Base-by-base conservation (phyloP, 108 stramenopile species). In the Nannochloropsis salina region DNA sequence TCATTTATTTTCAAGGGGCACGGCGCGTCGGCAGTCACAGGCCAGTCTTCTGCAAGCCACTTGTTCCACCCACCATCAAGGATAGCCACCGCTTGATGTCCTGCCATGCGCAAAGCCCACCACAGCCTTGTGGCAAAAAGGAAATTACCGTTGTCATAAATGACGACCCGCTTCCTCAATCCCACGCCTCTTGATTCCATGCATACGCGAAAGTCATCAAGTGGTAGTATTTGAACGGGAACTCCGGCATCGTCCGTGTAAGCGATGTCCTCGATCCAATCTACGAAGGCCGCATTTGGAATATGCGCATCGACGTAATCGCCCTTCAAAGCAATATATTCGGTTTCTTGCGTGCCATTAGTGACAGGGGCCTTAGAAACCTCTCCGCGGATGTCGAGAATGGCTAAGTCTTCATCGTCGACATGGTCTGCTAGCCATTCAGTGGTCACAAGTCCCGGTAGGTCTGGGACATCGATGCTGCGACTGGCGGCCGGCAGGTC, bases 241-340 rank as follows among this genome's bases (percentile, higher is more conserved):
- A 89, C 88, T 6, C 85, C 88, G 44, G 43, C 44, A 44, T 81
- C 88, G 45, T 83, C 88, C n/a, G 41, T 41, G 40, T 42, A 31
- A n/a, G 88, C 88, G 22, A 89, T 89, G 80, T 89, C 88, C 88
- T 89, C n/a, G 61, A n/a, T 74, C 61, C 61, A 74, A 74, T 74
- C 61, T 15, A 74, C 61, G 21, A 89, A 89, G 83, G 85, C 88
- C 18, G 88, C 85, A 2, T 83, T 74, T 8, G 88, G 88, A 2
- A 89, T 85, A 41, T 89, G 88, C 40, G 84, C 84, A 42, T 89
- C 88, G 10, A 89, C 21, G 79, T 89, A 89, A 85, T 89, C 88
- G 9, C 20, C 83, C 12, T 74, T 40, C 80, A 89, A 41, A 40
- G 85, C 88, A 82, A 86, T 85, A 83, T 89, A 89, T 15, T 22